Percentiles rank a stretch among this genome's conserved stretches.
Evolutionary conservation across 139 green algal genomes (phyloP).

Genomic region (Closterium sp.): DNA sequence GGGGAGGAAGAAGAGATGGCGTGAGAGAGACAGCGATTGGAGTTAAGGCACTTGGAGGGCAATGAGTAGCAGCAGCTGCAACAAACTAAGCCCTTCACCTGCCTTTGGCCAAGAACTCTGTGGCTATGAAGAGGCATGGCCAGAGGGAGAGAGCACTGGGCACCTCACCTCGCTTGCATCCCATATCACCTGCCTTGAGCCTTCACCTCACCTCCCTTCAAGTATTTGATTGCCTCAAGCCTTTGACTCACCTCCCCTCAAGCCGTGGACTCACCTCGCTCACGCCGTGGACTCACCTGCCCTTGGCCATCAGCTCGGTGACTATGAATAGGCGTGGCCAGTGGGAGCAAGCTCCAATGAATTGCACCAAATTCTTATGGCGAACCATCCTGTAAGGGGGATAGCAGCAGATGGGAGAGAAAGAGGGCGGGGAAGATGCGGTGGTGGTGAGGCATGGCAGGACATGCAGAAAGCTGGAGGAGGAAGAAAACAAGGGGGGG

Average conservation of each 20-base stretch:
- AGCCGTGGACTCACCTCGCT: neutral
- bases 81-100: too few relatives aligned
- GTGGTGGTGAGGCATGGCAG: constrained; percentile 10
- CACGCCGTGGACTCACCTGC: constrained; percentile 57
- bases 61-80: too few relatives aligned
- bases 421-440: neutral
- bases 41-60: neutral
- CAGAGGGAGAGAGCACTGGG: too few relatives aligned
- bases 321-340: constrained; percentile 96
- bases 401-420: neutral
- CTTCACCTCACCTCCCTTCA: neutral
- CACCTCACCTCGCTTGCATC: too few relatives aligned
- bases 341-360: constrained; percentile 94
- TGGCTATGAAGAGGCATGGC: too few relatives aligned
- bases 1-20: neutral
- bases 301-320: constrained; percentile 92
- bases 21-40: neutral
- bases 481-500: too few relatives aligned
- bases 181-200: neutral
- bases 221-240: neutral
- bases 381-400: constrained; percentile 59
- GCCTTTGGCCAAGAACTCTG: too few relatives aligned
- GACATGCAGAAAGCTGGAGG: constrained; percentile 32
- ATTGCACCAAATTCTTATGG: constrained; percentile 97
- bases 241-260: neutral